phyloP scores from a whole-genome alignment of 352 stramenopile genomes.

The Globisporangium nunn region DNA sequence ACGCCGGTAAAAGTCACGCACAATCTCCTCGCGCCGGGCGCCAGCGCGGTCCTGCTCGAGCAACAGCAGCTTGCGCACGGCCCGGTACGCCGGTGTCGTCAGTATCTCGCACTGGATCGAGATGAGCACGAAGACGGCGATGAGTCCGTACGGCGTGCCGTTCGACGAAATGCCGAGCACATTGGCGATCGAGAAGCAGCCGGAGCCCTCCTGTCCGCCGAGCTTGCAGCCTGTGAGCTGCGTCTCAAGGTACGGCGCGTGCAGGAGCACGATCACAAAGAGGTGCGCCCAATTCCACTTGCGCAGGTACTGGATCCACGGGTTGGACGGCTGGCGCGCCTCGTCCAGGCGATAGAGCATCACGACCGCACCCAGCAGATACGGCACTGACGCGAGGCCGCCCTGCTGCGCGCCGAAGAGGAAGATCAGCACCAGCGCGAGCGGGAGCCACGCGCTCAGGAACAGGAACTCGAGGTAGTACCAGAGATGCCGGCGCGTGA shows the following conservation, averaged over 20 bases:
- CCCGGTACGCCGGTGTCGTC: slow-evolving; percentile 43
- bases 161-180: slow-evolving; percentile 53
- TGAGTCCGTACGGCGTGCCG: slow-evolving; percentile 51
- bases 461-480: slow-evolving; percentile 64
- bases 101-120: slow-evolving; percentile 83
- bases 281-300: slow-evolving; percentile 83
- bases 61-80: slow-evolving; percentile 42
- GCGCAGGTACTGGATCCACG: slow-evolving; percentile 68
- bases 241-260: slow-evolving; percentile 49
- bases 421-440: slow-evolving; percentile 68
- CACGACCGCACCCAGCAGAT: slow-evolving; percentile 55
- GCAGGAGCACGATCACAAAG: slow-evolving; percentile 70
- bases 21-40: slow-evolving; percentile 49
- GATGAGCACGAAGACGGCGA: slow-evolving; percentile 76
- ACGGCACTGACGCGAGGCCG: slow-evolving; percentile 64
- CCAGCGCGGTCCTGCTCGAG: slow-evolving; percentile 41
- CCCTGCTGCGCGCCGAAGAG: slow-evolving; percentile 62
- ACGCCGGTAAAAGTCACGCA: slow-evolving; percentile 52
- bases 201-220: slow-evolving; percentile 13
- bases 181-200: slow-evolving; percentile 66
- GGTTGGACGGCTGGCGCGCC: slow-evolving; percentile 36
- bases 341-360: slow-evolving; percentile 82
- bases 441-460: slow-evolving; percentile 54
- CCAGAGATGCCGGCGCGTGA: slow-evolving; percentile 60
- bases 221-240: slow-evolving; percentile 47